Conservation (phyloP, 805 yeast genomes). For the Cyberlindnera nakhonratchasimensis region DNA sequence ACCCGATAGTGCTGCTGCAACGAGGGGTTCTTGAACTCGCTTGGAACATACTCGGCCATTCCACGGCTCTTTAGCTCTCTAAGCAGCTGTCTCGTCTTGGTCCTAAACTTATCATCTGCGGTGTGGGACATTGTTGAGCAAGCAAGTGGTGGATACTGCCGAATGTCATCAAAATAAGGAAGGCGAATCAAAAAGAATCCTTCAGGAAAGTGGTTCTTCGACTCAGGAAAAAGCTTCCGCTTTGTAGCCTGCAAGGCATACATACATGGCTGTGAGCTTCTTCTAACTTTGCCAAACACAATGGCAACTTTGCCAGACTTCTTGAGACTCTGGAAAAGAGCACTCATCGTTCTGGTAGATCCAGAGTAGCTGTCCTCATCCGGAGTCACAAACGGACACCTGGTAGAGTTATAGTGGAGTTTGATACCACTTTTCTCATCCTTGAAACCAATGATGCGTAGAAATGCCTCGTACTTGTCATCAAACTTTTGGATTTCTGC, state of each 20-base stretch:
- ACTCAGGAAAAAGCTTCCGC: background rate
- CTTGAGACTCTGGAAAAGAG: slow-evolving; percentile 59
- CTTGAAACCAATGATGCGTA: slow-evolving; percentile 70
- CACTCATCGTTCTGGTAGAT: slow-evolving; percentile 62
- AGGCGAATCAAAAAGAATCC: slow-evolving; percentile 68
- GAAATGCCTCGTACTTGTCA: slow-evolving; percentile 40
- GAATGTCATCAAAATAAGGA: slow-evolving; percentile 74
- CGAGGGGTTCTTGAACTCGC: slow-evolving; percentile 59
- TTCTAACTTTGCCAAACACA: slow-evolving; percentile 65
- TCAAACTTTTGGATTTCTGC: slow-evolving; percentile 33
- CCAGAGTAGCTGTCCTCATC: slow-evolving; percentile 57
- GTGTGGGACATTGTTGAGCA: slow-evolving; percentile 10
- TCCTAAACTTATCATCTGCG: slow-evolving; percentile 10
- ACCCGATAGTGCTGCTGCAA: slow-evolving; percentile 64
- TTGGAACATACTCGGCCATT: slow-evolving; percentile 49
- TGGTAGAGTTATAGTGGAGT: slow-evolving; percentile 48
- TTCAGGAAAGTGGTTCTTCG: slow-evolving; percentile 31
- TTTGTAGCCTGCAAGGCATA: slow-evolving; percentile 59
- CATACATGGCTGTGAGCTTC: slow-evolving; percentile 50
- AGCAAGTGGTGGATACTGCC: slow-evolving; percentile 53
- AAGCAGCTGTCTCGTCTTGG: slow-evolving; percentile 26
- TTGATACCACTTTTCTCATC: slow-evolving; percentile 38
- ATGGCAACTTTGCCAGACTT: slow-evolving; percentile 55
- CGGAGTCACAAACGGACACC: slow-evolving; percentile 65
- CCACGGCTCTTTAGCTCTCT: slow-evolving; percentile 35